A percentile compares a stretch with the other conserved stretches of the same genome.
Evolutionary conservation across 441 rosid genomes (phyloP).

Genomic region (Rhodomyrtus psidioides): DNA sequence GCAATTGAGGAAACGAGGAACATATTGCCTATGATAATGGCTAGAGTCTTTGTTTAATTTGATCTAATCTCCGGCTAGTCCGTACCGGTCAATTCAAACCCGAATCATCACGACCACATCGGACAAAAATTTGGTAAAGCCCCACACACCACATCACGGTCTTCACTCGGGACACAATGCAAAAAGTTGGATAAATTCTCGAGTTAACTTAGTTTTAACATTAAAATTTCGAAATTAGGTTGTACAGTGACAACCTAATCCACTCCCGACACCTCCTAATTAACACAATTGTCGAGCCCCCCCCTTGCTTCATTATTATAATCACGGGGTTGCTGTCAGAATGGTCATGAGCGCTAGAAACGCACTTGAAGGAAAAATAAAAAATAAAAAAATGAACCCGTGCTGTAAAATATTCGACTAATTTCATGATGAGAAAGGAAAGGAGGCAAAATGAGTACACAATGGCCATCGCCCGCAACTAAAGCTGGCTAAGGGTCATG

Average conservation of each 20-base stretch:
- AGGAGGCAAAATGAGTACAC: not conserved
- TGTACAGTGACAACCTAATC: not conserved
- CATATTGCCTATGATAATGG: not conserved
- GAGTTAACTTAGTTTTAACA: not conserved
- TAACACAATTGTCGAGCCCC: not conserved
- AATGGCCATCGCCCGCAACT: not conserved
- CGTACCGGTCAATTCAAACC: not conserved
- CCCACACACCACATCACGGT: not conserved
- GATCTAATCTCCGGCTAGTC: not conserved
- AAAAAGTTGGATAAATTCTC: not conserved
- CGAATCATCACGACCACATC: not conserved
- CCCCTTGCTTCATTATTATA: not conserved
- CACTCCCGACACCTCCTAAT: not conserved
- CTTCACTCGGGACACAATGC: not conserved
- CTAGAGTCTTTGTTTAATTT: not conserved
- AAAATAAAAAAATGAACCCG: not conserved
- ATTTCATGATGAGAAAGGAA: not conserved
- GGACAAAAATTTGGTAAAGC: not conserved
- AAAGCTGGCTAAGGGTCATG: not conserved
- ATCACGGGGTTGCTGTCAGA: not conserved
- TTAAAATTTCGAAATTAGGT: not conserved
- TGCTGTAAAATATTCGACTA: not conserved
- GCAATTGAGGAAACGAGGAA: not conserved
- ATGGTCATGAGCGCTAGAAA: not conserved
- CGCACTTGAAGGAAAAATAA: not conserved